Base-by-base conservation (phyloP, 371 early-diverging fungal genomes). In the Mortierella sp. region DNA sequence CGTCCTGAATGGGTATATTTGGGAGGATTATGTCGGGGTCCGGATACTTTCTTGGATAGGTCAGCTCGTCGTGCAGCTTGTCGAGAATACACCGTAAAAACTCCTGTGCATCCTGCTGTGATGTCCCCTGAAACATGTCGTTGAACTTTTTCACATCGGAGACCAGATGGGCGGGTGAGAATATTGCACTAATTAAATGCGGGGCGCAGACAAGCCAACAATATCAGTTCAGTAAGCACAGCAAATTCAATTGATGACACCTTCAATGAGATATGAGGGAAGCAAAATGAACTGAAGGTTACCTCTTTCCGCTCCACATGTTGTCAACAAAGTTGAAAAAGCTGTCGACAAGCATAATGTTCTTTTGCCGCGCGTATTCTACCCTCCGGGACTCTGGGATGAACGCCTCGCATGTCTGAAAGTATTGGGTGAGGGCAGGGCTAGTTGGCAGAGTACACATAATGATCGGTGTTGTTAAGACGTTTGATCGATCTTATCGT, bases 51-150 rank as follows among this genome's bases (percentile, higher is more conserved):
- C 86, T 60, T 21, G 88, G 87, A 58, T 88, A 89, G 0, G 88
- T 82, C 68, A 91, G 80, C 55, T 91, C 91, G 35, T 89, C 86
- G 49, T 91, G 90, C 14, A 91, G 80, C 44, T 77, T 80, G 73
- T 91, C 90, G 24, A 91, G 83, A 21, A 91, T 82, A 51, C 81
- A 87, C 11, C 89, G 87, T 35, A 91, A 58, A 72, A 91, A 91
- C 77, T 91, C 91, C 75, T 88, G 89, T 29, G 91, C 83, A 70
- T 91, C 91, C 83, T 91, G 89, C 51, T 91, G 91, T 16, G 86
- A 80, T 68, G 88, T 81, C 38, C 90, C 91, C 60, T 81, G 80
- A 75, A 90, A 91, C 14, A 71, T 72, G n/a, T 82, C 83, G 76
- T 86, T 84, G 79, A 82, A 73, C 63, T 74, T 82, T 78, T 86